phyloP scores from a whole-genome alignment of 768 basidiomycete genomes.

The Suillus variegatus region DNA sequence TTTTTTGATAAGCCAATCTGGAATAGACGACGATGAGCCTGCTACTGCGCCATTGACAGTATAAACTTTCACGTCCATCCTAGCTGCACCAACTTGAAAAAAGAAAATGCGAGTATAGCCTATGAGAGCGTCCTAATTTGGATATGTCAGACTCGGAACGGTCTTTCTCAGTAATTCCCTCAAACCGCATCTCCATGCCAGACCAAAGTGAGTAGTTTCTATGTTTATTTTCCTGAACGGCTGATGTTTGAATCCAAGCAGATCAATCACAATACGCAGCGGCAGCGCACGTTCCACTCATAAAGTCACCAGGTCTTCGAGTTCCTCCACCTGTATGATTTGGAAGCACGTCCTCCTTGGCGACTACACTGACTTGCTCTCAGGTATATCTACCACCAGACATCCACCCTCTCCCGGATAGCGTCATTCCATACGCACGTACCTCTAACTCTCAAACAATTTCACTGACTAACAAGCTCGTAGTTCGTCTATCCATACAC shows the following conservation, averaged over 20 bases:
- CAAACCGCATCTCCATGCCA: not conserved
- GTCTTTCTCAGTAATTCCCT: not conserved
- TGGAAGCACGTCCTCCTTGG: not conserved
- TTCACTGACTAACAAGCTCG: constrained; percentile 7
- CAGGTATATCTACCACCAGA: constrained; percentile 88
- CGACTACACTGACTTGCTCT: not conserved
- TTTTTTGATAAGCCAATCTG: constrained; percentile 88
- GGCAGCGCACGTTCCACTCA: constrained; percentile 76
- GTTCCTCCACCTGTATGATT: constrained; percentile 56
- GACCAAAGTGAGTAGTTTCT: not conserved
- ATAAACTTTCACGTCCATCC: constrained; percentile 73
- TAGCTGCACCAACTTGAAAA: not conserved
- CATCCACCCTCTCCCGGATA: constrained; percentile 92
- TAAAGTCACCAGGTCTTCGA: constrained; percentile 89
- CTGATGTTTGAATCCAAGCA: not conserved
- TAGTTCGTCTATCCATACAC: constrained; percentile 98
- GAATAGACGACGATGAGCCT: constrained; percentile 88
- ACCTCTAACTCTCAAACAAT: not conserved
- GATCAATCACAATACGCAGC: constrained; percentile 73
- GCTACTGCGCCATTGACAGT: constrained; percentile 92
- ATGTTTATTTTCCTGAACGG: not conserved
- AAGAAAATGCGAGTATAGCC: not conserved
- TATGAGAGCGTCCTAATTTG: not conserved
- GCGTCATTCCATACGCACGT: constrained; percentile 84
- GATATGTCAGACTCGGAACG: not conserved